phyloP scores from a whole-genome alignment of 805 yeast genomes.

The Sugiyamaella smithiae region DNA sequence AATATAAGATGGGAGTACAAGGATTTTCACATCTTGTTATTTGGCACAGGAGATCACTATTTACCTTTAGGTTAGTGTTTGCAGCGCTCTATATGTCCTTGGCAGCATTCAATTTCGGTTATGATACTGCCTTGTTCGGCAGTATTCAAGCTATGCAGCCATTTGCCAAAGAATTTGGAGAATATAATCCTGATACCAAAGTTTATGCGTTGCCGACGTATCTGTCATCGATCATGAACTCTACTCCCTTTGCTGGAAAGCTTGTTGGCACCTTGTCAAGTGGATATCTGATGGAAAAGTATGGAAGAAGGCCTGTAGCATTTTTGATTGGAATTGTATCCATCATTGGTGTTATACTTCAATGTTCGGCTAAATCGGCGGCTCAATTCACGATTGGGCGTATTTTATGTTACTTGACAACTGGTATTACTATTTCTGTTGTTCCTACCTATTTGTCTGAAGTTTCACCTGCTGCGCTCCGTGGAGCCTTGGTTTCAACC shows the following conservation, averaged over 20 bases:
- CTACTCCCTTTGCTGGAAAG: conserved; percentile 12
- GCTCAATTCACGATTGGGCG: conserved; percentile 4
- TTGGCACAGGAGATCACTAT: conserved; percentile 3
- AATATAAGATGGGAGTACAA: too few species aligned
- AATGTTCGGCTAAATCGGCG: neutral
- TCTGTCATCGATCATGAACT: conserved; percentile 8
- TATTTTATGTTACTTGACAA: conserved; percentile 2
- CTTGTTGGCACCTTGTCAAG: conserved; percentile 1
- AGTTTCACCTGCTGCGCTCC: conserved; percentile 1
- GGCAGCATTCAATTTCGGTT: conserved; percentile 11
- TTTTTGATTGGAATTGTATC: neutral
- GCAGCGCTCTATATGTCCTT: conserved; percentile 4
- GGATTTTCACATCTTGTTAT: conserved; percentile 1
- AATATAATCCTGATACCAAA: neutral
- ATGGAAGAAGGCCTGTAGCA: conserved; percentile 3
- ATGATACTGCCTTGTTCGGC: conserved; percentile 5
- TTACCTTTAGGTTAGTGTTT: conserved; percentile 2
- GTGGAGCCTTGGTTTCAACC: conserved; percentile 4
- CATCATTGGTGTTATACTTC: conserved; percentile 5
- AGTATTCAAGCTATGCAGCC: conserved; percentile 10
- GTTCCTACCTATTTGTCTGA: conserved; percentile 3
- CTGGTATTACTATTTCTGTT: conserved; percentile 3
- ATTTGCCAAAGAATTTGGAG: conserved; percentile 11
- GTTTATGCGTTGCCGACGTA: conserved; percentile 4
- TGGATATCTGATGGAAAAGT: neutral